Conservation (phyloP, 441 rosid species). For the Populus hybrid region DNA sequence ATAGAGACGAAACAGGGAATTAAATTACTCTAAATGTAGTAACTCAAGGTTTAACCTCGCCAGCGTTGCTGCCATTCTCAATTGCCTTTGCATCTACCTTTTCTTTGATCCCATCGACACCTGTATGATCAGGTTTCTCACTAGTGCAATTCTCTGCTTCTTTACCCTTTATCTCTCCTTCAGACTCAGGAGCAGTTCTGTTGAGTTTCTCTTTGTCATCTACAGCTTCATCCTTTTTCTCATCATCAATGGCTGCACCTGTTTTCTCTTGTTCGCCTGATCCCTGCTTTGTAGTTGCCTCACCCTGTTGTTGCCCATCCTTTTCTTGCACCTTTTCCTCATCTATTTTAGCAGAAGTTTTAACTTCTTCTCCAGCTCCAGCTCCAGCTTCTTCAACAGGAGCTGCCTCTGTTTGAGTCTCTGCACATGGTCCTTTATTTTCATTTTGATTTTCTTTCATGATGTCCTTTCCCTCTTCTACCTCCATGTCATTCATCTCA, state of each 20-base stretch:
- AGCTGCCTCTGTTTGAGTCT: constrained; percentile 26
- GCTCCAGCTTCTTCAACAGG: constrained; percentile 21
- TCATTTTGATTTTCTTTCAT: constrained; percentile 23
- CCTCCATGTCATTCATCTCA: constrained; percentile 20
- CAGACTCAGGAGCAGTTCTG: constrained; percentile 24
- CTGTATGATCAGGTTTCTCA: constrained; percentile 23
- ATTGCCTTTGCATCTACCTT: constrained; percentile 32
- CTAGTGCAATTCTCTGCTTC: constrained; percentile 19
- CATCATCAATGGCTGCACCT: constrained; percentile 8
- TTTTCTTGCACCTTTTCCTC: constrained; percentile 23
- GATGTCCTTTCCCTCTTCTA: not conserved
- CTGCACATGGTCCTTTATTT: constrained; percentile 23
- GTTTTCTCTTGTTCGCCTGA: constrained; percentile 21
- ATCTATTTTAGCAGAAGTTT: constrained; percentile 19
- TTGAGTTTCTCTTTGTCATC: constrained; percentile 22
- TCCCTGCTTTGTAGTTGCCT: constrained; percentile 17
- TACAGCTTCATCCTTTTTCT: constrained; percentile 13
- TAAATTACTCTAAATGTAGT: constrained; percentile 19
- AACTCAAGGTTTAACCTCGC: constrained; percentile 32
- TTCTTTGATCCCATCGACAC: constrained; percentile 17
- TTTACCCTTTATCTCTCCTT: constrained; percentile 27
- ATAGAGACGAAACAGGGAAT: constrained; percentile 15
- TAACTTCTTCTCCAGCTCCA: constrained; percentile 19
- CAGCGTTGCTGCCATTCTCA: constrained; percentile 33
- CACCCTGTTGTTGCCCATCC: constrained; percentile 22